Percentiles rank a stretch among this genome's conserved stretches.
phyloP scores from a whole-genome alignment of 176 grass and related monocot species.

The Paspalum vaginatum region DNA sequence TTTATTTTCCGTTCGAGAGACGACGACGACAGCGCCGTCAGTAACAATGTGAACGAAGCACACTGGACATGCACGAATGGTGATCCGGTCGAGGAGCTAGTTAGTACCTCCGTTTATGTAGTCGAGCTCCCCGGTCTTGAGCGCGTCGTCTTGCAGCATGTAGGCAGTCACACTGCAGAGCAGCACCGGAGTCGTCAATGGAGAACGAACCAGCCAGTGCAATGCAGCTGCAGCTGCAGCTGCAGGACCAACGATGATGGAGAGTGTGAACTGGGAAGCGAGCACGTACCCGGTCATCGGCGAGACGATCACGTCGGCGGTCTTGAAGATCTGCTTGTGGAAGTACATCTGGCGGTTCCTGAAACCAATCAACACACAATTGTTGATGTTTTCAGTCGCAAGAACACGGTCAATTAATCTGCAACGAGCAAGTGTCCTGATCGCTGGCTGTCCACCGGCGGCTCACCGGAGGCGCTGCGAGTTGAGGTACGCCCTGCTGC shows the following conservation, averaged over 20 bases:
- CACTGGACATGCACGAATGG: not conserved
- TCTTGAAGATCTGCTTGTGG: conserved; percentile 91
- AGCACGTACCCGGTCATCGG: conserved; percentile 77
- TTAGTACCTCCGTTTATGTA: conserved; percentile 97
- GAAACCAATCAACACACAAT: not conserved
- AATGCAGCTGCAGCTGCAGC: too few species aligned
- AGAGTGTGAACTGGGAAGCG: too few species aligned
- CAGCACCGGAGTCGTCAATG: not conserved
- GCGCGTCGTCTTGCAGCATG: conserved; percentile 76
- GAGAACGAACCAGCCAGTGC: not conserved
- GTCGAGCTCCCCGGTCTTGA: conserved; percentile 76
- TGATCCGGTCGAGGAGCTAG: too few species aligned
- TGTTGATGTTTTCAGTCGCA: not conserved
- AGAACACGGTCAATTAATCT: not conserved
- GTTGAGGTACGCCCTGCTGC: conserved; percentile 89
- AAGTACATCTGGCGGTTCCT: conserved; percentile 96
- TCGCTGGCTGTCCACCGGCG: too few species aligned
- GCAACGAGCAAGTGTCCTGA: too few species aligned
- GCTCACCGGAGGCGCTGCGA: conserved; percentile 77
- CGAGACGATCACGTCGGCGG: conserved; percentile 91
- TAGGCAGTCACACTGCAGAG: conserved; percentile 85
- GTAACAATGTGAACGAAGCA: not conserved
- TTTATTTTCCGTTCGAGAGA: not conserved
- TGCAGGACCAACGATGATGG: not conserved
- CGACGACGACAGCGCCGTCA: not conserved